These are phyloP conservation scores for Sphaerosporella brunnea DNA, from an alignment of 495 filamentous ascomycete genomes.

Conservation along the genomic window DNA sequence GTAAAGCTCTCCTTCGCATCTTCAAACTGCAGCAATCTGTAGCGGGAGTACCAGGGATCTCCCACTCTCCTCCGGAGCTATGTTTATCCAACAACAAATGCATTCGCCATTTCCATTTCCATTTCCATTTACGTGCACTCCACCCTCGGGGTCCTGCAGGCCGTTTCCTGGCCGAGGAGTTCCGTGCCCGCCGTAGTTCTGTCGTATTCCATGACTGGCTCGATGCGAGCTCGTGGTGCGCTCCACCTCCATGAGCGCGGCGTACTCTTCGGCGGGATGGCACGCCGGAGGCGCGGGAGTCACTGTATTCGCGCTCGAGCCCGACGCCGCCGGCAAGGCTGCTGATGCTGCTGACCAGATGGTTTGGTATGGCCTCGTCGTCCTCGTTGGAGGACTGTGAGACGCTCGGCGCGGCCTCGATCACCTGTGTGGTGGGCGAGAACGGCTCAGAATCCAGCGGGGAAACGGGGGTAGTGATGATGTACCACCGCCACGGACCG, in stretches of 20 bases:
- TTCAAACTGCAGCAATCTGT: background rate
- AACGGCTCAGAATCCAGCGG: background rate
- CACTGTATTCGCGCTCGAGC: background rate
- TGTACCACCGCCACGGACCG: no score
- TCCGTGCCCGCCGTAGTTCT: background rate
- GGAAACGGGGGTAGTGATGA: background rate
- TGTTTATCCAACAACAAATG: no score
- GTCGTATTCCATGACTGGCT: background rate
- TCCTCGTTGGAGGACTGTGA: background rate
- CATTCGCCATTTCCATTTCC: background rate
- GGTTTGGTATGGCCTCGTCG: background rate
- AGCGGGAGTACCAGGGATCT: background rate
- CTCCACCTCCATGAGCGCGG: background rate
- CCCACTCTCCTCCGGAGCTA: background rate
- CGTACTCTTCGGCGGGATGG: background rate
- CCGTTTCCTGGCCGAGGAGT: background rate
- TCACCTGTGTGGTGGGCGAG: constrained; percentile 1
- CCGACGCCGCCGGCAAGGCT: background rate
- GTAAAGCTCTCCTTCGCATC: constrained; percentile 2
- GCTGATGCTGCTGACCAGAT: background rate
- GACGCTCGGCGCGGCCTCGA: background rate
- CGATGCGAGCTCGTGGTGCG: background rate
- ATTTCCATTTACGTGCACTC: background rate
- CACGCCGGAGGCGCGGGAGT: background rate
- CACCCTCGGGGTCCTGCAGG: background rate